Base-by-base conservation (phyloP, 176 grass and related monocot genomes). In the Elaeis guineensis region DNA sequence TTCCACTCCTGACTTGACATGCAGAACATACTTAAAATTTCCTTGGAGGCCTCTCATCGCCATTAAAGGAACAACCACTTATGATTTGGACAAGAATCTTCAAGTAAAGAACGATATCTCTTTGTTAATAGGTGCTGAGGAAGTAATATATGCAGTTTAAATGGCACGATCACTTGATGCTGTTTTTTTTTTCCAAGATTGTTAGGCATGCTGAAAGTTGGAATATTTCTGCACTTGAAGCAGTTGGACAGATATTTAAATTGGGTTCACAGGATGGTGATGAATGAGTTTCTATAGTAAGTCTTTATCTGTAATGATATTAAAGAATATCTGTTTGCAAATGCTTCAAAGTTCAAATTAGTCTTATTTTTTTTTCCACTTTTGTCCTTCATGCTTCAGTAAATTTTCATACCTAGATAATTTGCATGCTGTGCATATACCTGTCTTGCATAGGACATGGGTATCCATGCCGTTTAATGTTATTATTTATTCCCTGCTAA, bases 11-110 rank as follows among this genome's bases (percentile, higher is more conserved):
- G 7, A 35, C 5, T 2, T 0, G 56, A 26, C 35, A 28, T 64
- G 35, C 64, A 97, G 92, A 51, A 89, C 92, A 51, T 78, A 91
- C 16, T 61, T 89, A 51, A 91, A 79, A 74, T 78, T 97, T 70
- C 92, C 92, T 62, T 97, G 92, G 92, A 88, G 75, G 21, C 92
- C 92, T 51, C 78, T 91, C 48, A 80, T 91, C 26, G 57, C 29
- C n/a, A 89, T 97, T 14, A 82, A 56, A 75, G 92, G 92, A 70
- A 76, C 72, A 67, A 97, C 87, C 6, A 97, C 78, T 0, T 91
- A 97, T 58, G 78, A 97, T 69, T 74, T 97, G 17, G 70, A 87
- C 15, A 49, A 80, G 63, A 70, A 85, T 62, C 89, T 79, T 59
- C 83, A 76, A 75, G 86, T 83, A 72, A 21, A 29, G 5, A 5